Evolutionary conservation across 2,329 filamentous ascomycete species (phyloP).

Genomic region (Scolecobasidium constrictum): DNA sequence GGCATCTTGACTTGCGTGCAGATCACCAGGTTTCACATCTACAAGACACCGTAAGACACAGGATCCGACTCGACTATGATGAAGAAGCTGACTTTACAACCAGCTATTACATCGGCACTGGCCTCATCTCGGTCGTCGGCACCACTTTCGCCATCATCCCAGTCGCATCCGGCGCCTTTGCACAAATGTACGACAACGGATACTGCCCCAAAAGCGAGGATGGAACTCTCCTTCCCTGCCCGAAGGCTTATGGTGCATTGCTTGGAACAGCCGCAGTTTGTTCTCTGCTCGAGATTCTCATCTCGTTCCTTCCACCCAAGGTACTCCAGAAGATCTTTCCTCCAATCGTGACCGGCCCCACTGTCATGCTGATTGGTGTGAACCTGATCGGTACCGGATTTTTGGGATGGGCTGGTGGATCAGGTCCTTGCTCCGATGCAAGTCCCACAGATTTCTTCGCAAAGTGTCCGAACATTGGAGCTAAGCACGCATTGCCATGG

Average conservation of each 20-base stretch:
- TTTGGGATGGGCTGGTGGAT: constrained; percentile 68
- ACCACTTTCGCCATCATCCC: constrained; percentile 70
- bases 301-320: constrained; percentile 63
- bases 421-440: constrained; percentile 42
- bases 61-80: no score
- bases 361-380: constrained; percentile 62
- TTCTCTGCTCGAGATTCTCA: constrained; percentile 53
- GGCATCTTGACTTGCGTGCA: constrained; percentile 66
- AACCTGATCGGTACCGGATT: constrained; percentile 61
- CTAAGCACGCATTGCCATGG: constrained; percentile 64
- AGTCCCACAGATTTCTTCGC: constrained; percentile 44
- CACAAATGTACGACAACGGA: constrained; percentile 69
- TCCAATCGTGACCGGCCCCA: constrained; percentile 61
- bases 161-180: constrained; percentile 59
- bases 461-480: constrained; percentile 44
- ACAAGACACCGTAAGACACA: constrained; percentile 56
- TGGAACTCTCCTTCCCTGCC: constrained; percentile 61
- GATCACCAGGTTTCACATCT: constrained; percentile 66
- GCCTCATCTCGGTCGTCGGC: constrained; percentile 68
- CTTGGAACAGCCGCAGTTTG: constrained; percentile 49
- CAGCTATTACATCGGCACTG: constrained; percentile 50
- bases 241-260: constrained; percentile 57
- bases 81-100: no score
- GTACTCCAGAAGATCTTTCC: constrained; percentile 65
- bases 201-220: constrained; percentile 49